Percentiles rank a stretch among this genome's conserved stretches.
Conservation (phyloP, 2,329 filamentous ascomycete genomes). For the Curvularia sp. region DNA sequence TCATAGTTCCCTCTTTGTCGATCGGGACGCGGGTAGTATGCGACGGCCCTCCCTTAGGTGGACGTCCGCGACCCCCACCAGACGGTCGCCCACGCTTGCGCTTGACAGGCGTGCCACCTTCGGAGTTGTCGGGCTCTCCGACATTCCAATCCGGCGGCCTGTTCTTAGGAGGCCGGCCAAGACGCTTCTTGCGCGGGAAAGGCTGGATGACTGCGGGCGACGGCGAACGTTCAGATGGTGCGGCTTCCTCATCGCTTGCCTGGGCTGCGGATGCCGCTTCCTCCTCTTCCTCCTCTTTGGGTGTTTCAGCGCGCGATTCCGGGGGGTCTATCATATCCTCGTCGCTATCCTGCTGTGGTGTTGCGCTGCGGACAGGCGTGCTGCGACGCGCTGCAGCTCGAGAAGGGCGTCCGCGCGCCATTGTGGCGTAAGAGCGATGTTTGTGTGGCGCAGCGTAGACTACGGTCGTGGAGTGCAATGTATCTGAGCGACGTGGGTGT, state of each 20-base stretch:
- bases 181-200: conserved; percentile 72
- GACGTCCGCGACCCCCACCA: conserved; percentile 71
- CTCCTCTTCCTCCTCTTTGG: conserved; percentile 61
- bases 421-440: conserved; percentile 21
- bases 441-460: not conserved
- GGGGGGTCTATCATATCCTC: conserved; percentile 47
- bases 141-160: conserved; percentile 76
- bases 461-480: not conserved
- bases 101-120: conserved; percentile 58
- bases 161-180: conserved; percentile 88
- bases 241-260: conserved; percentile 51
- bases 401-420: conserved; percentile 49
- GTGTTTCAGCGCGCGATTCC: conserved; percentile 47
- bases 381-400: conserved; percentile 51
- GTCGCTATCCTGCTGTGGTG: conserved; percentile 46
- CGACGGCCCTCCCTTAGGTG: conserved; percentile 73
- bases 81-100: conserved; percentile 60
- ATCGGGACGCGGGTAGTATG: conserved; percentile 84
- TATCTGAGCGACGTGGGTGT: conserved; percentile 2
- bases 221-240: conserved; percentile 55
- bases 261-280: conserved; percentile 59
- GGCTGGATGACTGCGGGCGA: conserved; percentile 61
- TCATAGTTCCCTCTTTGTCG: conserved; percentile 91
- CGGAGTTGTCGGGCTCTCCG: conserved; percentile 59
- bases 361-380: conserved; percentile 47